Evolutionary conservation across 2,329 filamentous ascomycete species (phyloP).

Genomic region (Akanthomyces muscarius): DNA sequence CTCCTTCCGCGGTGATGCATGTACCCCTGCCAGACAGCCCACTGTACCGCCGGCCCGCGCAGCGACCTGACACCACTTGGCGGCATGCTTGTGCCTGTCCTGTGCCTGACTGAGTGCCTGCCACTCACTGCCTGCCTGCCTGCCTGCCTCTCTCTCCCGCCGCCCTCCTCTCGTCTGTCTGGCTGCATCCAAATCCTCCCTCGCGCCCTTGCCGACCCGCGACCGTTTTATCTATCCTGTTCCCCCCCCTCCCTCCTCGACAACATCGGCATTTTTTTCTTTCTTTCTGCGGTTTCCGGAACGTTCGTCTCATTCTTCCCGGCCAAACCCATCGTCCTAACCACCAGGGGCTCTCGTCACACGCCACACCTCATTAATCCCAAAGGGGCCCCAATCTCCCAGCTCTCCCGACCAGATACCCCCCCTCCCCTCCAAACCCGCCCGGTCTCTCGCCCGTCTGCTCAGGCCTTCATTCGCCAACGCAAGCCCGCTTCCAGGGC

Average conservation of each 20-base stretch:
- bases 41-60: background rate
- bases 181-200: background rate
- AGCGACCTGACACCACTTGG: conserved; percentile 5
- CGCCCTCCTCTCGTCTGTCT: too few species aligned
- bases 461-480: background rate
- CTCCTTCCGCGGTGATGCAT: background rate
- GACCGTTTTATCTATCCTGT: background rate
- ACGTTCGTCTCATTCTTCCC: background rate
- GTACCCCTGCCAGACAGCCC: background rate
- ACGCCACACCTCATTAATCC: background rate
- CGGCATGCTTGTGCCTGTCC: background rate
- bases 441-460: background rate
- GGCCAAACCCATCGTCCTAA: background rate
- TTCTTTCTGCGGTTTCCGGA: background rate
- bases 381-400: background rate
- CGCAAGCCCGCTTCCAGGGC: background rate
- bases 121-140: background rate
- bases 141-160: too few species aligned
- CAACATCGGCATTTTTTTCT: background rate
- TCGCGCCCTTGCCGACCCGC: background rate
- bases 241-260: background rate
- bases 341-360: background rate
- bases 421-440: background rate
- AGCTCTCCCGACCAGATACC: background rate
- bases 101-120: background rate